Conservation (phyloP, 108 stramenopile genomes). For the Discostella stelligeroides region DNA sequence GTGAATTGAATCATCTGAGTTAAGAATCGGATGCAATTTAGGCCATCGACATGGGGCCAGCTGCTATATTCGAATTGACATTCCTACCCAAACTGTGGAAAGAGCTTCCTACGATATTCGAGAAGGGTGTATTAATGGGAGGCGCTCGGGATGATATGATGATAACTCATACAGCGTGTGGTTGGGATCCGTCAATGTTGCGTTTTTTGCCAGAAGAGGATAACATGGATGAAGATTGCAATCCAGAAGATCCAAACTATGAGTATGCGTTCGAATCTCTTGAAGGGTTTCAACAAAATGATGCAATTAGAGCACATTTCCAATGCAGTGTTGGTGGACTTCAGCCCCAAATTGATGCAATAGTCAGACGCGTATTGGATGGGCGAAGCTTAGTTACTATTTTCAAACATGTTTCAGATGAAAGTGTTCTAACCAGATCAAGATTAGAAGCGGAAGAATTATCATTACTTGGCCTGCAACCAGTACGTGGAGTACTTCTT, state of each 20-base stretch:
- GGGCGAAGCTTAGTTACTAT: conserved; percentile 63
- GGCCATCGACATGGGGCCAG: conserved; percentile 75
- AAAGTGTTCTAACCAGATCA: conserved; percentile 32
- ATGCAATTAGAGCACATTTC: conserved; percentile 63
- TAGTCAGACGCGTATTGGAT: conserved; percentile 79
- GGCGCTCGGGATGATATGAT: conserved; percentile 55
- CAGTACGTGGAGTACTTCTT: conserved; percentile 83
- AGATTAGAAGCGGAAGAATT: conserved; percentile 77
- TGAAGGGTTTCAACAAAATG: conserved; percentile 66
- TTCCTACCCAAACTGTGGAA: conserved; percentile 62
- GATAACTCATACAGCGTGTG: conserved; percentile 47
- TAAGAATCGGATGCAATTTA: not conserved
- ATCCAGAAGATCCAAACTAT: conserved; percentile 1
- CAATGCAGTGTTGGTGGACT: conserved; percentile 67
- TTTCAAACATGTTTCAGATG: conserved; percentile 9
- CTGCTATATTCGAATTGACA: conserved; percentile 67
- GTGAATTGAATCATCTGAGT: not conserved
- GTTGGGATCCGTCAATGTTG: conserved; percentile 42
- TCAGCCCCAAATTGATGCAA: conserved; percentile 70
- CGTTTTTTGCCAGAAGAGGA: conserved; percentile 24
- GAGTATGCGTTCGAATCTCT: conserved; percentile 30
- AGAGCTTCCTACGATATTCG: conserved; percentile 37
- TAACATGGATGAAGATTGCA: conserved; percentile 3
- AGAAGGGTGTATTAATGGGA: conserved; percentile 30
- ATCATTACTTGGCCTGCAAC: conserved; percentile 74